These are phyloP conservation scores for Schizophyllum amplum DNA, from an alignment of 1,284 basidiomycete species.

Conservation along the genomic window DNA sequence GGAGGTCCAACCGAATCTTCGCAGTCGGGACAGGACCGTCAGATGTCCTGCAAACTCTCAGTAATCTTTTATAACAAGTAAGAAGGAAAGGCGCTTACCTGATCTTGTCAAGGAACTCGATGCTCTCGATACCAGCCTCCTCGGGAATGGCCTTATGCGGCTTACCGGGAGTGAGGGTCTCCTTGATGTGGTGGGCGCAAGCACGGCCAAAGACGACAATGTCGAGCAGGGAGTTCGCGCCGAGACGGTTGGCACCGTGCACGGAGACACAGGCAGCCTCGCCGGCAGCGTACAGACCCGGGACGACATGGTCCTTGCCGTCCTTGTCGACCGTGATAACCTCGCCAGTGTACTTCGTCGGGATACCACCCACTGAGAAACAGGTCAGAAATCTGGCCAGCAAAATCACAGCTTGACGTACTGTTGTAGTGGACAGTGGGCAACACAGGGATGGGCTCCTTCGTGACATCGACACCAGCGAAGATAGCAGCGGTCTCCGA, in stretches of 20 bases:
- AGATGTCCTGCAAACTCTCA: conserved; percentile 42
- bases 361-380: conserved; percentile 92
- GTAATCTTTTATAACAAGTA: not conserved
- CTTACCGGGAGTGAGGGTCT: conserved; percentile 84
- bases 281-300: conserved; percentile 96
- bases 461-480: conserved; percentile 98
- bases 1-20: conserved; percentile 91
- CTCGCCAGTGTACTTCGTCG: conserved; percentile 97
- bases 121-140: conserved; percentile 80
- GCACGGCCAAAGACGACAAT: conserved; percentile 99
- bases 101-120: conserved; percentile 89
- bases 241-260: conserved; percentile 98
- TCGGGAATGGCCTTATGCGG: conserved; percentile 87
- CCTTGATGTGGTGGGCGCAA: conserved; percentile 95
- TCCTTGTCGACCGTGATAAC: conserved; percentile 81
- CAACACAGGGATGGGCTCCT: conserved; percentile 96
- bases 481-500: conserved; percentile 99
- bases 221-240: conserved; percentile 97
- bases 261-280: conserved; percentile 99
- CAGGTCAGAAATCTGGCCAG: conserved; percentile 10
- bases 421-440: conserved; percentile 97
- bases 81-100: conserved; percentile 32
- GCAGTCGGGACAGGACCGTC: conserved; percentile 83
- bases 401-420: conserved; percentile 32
- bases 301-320: conserved; percentile 92